phyloP scores from a whole-genome alignment of 129 eudicot species.

The Lactuca saligna region DNA sequence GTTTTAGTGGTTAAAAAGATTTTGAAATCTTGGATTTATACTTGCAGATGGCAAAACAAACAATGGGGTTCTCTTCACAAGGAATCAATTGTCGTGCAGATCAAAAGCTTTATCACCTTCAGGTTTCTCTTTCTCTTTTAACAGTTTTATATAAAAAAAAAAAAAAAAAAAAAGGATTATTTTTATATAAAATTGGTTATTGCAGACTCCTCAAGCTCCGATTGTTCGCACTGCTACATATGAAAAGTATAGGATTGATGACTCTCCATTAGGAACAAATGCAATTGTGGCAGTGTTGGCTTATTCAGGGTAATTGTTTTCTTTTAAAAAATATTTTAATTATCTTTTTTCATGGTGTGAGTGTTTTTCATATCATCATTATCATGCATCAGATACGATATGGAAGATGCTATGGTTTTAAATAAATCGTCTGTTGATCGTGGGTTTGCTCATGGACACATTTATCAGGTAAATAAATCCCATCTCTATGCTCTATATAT shows the following conservation, averaged over 20 bases:
- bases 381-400: conserved; percentile 64
- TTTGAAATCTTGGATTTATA: background rate
- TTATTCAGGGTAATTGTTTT: conserved; percentile 70
- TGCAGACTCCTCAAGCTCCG: conserved; percentile 97
- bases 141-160: too few species aligned
- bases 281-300: conserved; percentile 98
- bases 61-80: conserved; percentile 96
- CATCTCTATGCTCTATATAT: too few species aligned
- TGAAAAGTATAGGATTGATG: conserved; percentile 77
- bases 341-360: conserved; percentile 8
- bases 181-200: conserved; percentile 11
- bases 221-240: conserved; percentile 83
- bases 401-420: conserved; percentile 99
- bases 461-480: conserved; percentile 66
- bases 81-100: conserved; percentile 80
- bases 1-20: background rate
- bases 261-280: conserved; percentile 87
- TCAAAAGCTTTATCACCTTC: conserved; percentile 94
- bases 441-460: conserved; percentile 85
- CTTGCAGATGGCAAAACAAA: conserved; percentile 98
- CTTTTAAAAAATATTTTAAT: background rate
- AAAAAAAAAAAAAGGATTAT: too few species aligned
- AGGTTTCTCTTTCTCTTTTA: conserved; percentile 44
- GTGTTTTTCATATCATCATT: background rate
- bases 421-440: conserved; percentile 97